These are phyloP conservation scores for Arachnomyces sp. DNA, from an alignment of 2,329 filamentous ascomycete genomes.

Conservation along the genomic window DNA sequence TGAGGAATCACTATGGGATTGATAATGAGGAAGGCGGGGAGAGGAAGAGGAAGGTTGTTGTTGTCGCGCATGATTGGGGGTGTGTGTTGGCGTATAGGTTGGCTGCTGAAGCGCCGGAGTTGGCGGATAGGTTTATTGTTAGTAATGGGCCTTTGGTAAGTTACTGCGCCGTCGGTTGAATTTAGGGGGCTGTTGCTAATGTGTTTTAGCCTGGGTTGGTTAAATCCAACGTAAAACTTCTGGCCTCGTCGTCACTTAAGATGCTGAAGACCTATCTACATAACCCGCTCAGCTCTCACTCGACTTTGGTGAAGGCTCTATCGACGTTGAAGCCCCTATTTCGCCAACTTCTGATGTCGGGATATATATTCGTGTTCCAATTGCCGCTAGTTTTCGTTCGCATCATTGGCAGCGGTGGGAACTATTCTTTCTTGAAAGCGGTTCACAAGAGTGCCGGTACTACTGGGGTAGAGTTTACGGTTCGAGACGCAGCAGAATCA, in stretches of 20 bases:
- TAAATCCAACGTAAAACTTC: conserved; percentile 34
- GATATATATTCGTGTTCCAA: conserved; percentile 50
- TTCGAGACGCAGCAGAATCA: conserved; percentile 35
- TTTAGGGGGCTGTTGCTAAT: neutral
- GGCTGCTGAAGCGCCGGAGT: conserved; percentile 49
- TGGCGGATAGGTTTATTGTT: conserved; percentile 51
- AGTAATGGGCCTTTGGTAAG: conserved; percentile 48
- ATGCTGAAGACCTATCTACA: conserved; percentile 44
- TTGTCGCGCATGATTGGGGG: conserved; percentile 52
- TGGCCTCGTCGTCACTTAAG: conserved; percentile 38
- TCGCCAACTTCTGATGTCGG: conserved; percentile 43
- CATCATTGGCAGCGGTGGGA: conserved; percentile 42
- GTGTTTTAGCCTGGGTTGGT: conserved; percentile 33
- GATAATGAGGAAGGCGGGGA: conserved; percentile 17
- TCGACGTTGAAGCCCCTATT: conserved; percentile 40
- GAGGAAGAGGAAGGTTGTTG: conserved; percentile 38
- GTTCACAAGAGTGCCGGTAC: conserved; percentile 34
- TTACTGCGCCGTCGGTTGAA: conserved; percentile 4
- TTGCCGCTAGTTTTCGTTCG: conserved; percentile 40
- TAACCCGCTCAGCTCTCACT: conserved; percentile 37
- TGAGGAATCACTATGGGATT: conserved; percentile 41
- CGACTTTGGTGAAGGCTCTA: conserved; percentile 39
- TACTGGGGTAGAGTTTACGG: conserved; percentile 24
- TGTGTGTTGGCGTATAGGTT: conserved; percentile 46
- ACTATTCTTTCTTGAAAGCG: conserved; percentile 41